Base-by-base conservation (phyloP, 768 basidiomycete genomes). In the Kwoniella mangroviensis region DNA sequence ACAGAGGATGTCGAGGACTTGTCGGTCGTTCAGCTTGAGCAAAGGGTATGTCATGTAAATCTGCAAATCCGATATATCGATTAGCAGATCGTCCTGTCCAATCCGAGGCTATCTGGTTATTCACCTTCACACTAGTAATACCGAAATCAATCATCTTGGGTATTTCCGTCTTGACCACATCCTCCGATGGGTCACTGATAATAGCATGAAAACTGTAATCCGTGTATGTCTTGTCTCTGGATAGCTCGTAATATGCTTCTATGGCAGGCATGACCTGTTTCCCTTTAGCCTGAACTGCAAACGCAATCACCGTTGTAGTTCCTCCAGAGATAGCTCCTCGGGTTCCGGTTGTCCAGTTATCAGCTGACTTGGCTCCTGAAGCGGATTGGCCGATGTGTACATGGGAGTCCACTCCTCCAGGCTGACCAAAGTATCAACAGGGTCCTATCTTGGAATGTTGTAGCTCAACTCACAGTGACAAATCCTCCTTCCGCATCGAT, bases 401-500 rank as follows among this genome's bases (percentile, higher is more conserved):
- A 60, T 84, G 84, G 15, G 80, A 77, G 71, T 84, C 84, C 55
- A 84, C 73, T 2, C 83, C 80, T 2, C 84, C 84, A 17, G 84
- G 84, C 77, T 78, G 63, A 9, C 10, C 2, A 24, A 13, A 22
- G 22, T 10, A 60, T 45, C 49, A 34, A 21, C 24, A 43, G 21
- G 12, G 51, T 49, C 21, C 22, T 26, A 62, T 49, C 34, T 34
- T 34, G 34, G 6, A 7, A 34, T 7, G 9, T 5, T 34, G 34
- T 7, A 34, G 34, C 34, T 34, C 51, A 19, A 62, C 78, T 70
- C 41, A 79, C 78, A 4, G 83, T 84, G 2, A 84, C 68, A 69
- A 73, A 84, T 2, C 77, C 83, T 1, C 84, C 84, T 42, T 83
- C 79, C 22, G 82, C 84, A 63, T 84, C 84, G 21, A 84, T 84